Evolutionary conservation across 2,329 filamentous ascomycete species (phyloP), one percentile per base, ranked within the genome.

Genomic region (Claviceps sorghi): DNA sequence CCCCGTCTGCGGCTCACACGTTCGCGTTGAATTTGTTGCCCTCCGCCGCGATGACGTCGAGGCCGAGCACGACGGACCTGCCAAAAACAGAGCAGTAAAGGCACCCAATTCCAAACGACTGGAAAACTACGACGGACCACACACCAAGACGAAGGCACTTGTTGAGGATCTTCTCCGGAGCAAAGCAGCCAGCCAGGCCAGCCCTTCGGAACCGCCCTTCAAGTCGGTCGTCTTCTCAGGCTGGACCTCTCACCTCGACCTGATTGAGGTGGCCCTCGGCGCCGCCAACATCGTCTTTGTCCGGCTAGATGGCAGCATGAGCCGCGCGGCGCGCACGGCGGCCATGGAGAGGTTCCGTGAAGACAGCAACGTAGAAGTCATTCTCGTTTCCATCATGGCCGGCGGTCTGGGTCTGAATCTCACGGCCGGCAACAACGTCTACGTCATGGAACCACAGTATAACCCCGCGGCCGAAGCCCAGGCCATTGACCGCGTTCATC

Each of bases 361-460:
- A 11, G 82, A 95, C 58, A 68, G 78, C 3, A 69, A 66, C 1
- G 78, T 95, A 38, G 82, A 82, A 34, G 83, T 95, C 51, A 89
- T 97, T 49, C 78, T 97, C 10, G 88, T 95, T 15, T 95, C 88
- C 10, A 94, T 96, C 67, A 88, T 84, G 63, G 91, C 91, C 0
- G 93, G 91, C 57, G 91, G 93, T 19, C 78, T 96, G 17, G 91
- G 91, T 15, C 80, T 97, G 41, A 97, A 97, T 63, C 72, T 97
- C 52, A 96, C 90, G 0, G 76, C 86, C 0, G 91, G 84, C 34
- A 93, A 83, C 64, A 85, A 80, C 52, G 91, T 94, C 15, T 97
- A 93, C 65, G 86, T 97, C 61, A 97, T 98, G 91, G 93, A 98
- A 65, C 93, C 93, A 5, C 90, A 96, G 64, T 98, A 91, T 72